Percentiles rank a stretch among this genome's conserved stretches.
Conservation (phyloP, 805 yeast species). For the Candida tibetensis region DNA sequence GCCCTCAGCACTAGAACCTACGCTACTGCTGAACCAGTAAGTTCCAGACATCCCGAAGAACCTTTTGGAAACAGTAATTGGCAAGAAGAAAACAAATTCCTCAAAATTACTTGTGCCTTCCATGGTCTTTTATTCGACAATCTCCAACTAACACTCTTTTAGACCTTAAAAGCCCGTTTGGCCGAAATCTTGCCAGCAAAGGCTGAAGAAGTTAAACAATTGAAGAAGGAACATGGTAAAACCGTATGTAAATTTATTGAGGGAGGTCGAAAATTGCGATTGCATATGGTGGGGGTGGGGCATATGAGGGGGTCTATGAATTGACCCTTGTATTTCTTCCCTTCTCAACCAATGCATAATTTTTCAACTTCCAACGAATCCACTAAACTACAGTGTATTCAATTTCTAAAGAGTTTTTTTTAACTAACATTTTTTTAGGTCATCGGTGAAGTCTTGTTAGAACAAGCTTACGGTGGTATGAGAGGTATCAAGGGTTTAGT, state of each 20-base stretch:
- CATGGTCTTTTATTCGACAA: too few relatives aligned
- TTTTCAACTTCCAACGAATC: too few relatives aligned
- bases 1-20: conserved; percentile 24
- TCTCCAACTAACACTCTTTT: too few relatives aligned
- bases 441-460: conserved; percentile 45
- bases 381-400: too few relatives aligned
- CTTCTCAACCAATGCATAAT: too few relatives aligned
- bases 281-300: conserved; percentile 8
- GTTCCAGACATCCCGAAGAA: conserved; percentile 4
- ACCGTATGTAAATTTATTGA: conserved; percentile 44
- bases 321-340: too few relatives aligned
- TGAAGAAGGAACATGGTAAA: conserved; percentile 88
- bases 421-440: too few relatives aligned
- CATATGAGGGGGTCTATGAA: not conserved
- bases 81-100: too few relatives aligned
- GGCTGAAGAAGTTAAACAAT: conserved; percentile 85
- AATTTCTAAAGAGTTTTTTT: too few relatives aligned
- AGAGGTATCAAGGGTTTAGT: conserved; percentile 71
- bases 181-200: conserved; percentile 89
- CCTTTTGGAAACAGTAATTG: not conserved
- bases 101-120: too few relatives aligned
- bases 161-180: conserved; percentile 90
- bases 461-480: conserved; percentile 69
- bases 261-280: not conserved
- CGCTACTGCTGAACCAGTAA: conserved; percentile 38